Evolutionary conservation across 164 flowering plant genomes (phyloP), one percentile per base, ranked within the genome.

Genomic region (Vitis amurensis): DNA sequence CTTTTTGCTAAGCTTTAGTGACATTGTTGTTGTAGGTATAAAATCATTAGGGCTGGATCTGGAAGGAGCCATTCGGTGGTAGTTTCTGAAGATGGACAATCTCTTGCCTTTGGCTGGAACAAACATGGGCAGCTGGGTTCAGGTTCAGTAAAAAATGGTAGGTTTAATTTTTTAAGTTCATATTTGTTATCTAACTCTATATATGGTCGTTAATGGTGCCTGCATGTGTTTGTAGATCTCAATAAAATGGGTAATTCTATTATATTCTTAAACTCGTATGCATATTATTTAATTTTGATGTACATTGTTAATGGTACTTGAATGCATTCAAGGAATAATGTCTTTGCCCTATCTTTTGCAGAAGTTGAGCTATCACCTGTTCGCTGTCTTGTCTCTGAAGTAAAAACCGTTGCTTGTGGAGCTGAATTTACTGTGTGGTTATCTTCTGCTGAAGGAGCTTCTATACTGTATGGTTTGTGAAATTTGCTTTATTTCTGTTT

Each of bases 41-140:
- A 93, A 74, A 84, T 96, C 68, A 72, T 87, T 68, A 76, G 55
- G 68, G 99, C 97, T 53, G 97, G 85, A 56, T 71, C 95, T 73
- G 98, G 99, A 56, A 91, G 88, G 83, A 76, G 77, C 71, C 99
- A 96, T 66, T 79, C 97, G n/a, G 95, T 92, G 50, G 93, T 93
- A 59, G 86, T 89, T 15, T 88, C 95, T 68, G 88, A 88, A 6
- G 91, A 93, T 55, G 97, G 95, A 12, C 69, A 77, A 3, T 90
- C 98, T 27, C 82, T 90, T 17, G 77, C 98, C 19, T 96, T 96
- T 83, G 99, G 99, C 50, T 91, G 92, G 97, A 96, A 96, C 68
- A 96, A 96, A 78, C 98, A 93, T 81, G 99, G 98, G 57, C 99
- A 96, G 79, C 85, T 93, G 68, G 99, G 98, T n/a, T 80, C 89